Conservation (phyloP, 1,139 yeast genomes). For the Debaryomycetaceae sp. region DNA sequence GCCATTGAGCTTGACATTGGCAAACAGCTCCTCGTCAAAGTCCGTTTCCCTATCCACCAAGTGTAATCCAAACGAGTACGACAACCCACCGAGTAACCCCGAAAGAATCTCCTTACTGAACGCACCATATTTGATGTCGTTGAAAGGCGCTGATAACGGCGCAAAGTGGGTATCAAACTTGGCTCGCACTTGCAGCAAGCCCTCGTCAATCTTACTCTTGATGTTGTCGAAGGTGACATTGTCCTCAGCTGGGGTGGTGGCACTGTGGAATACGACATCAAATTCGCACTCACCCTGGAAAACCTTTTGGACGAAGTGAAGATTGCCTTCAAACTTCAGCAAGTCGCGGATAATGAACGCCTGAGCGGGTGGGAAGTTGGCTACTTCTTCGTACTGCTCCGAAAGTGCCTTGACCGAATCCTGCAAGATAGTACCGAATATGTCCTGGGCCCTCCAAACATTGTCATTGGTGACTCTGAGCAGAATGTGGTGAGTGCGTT, state of each 20-base stretch:
- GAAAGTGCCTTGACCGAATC: conserved; percentile 57
- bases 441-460: conserved; percentile 77
- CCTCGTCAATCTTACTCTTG: conserved; percentile 29
- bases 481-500: conserved; percentile 60
- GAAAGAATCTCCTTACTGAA: conserved; percentile 81
- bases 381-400: conserved; percentile 22
- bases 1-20: conserved; percentile 50
- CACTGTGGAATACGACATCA: conserved; percentile 58
- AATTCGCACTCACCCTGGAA: conserved; percentile 76
- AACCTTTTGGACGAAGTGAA: conserved; percentile 74
- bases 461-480: conserved; percentile 68
- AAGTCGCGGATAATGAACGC: conserved; percentile 56
- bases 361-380: conserved; percentile 43
- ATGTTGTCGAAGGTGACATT: conserved; percentile 42
- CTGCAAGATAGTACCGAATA: conserved; percentile 64
- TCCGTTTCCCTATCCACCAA: conserved; percentile 71
- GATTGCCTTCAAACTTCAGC: conserved; percentile 63
- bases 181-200: conserved; percentile 40
- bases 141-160: conserved; percentile 53
- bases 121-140: conserved; percentile 32
- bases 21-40: conserved; percentile 63
- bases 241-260: conserved; percentile 34
- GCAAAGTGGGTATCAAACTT: conserved; percentile 53
- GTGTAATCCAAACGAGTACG: conserved; percentile 86
- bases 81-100: conserved; percentile 83